Conservation (phyloP, 345 rosid species). For the Lepidium didymum region DNA sequence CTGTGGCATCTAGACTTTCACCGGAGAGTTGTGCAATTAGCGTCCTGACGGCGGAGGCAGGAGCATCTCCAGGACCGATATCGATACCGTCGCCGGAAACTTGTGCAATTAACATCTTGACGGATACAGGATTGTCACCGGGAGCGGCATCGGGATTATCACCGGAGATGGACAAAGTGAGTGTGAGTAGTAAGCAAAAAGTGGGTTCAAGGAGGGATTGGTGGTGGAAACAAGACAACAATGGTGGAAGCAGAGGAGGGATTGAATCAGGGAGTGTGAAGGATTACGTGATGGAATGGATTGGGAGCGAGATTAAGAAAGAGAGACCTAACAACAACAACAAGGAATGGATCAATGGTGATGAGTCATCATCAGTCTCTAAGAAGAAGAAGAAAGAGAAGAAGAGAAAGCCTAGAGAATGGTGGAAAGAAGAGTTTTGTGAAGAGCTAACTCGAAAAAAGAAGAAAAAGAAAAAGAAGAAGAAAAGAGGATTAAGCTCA, state of each 20-base stretch:
- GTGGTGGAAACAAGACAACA: constrained; percentile 78
- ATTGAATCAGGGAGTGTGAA: constrained; percentile 61
- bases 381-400: constrained; percentile 43
- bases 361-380: constrained; percentile 26
- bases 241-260: constrained; percentile 35
- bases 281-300: constrained; percentile 82
- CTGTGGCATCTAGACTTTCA: neutral
- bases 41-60: neutral
- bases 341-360: constrained; percentile 20
- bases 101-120: constrained; percentile 33
- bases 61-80: neutral
- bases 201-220: constrained; percentile 52
- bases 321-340: constrained; percentile 40
- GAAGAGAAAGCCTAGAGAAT: constrained; percentile 63
- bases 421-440: constrained; percentile 89
- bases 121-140: constrained; percentile 11
- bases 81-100: constrained; percentile 2
- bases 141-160: constrained; percentile 25
- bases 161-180: constrained; percentile 11
- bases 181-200: constrained; percentile 26
- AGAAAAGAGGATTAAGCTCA: constrained; percentile 36
- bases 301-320: constrained; percentile 67
- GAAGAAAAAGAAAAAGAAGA: constrained; percentile 53
- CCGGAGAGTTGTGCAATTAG: constrained; percentile 14
- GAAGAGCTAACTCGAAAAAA: constrained; percentile 49